Evolutionary conservation across 2,329 filamentous ascomycete genomes (phyloP).

Genomic region (Pyricularia pennisetigena): DNA sequence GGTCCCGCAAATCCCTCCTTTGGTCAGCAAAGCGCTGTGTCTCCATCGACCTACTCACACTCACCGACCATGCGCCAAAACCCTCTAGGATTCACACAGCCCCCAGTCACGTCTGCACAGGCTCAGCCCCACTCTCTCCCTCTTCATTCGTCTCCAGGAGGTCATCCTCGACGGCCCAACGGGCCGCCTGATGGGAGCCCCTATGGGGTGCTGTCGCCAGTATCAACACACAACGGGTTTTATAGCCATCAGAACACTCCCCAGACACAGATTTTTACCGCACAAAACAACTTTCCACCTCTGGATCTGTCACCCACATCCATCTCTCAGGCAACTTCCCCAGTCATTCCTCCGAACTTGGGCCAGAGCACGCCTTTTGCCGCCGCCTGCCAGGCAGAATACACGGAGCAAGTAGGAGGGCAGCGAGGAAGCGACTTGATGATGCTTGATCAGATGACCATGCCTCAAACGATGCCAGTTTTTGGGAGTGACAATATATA

Average conservation of each 20-base stretch:
- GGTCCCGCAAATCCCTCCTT: background rate
- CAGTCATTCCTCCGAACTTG: conserved; percentile 21
- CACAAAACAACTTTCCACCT: conserved; percentile 50
- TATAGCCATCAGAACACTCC: conserved; percentile 35
- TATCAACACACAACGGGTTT: conserved; percentile 34
- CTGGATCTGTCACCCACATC: conserved; percentile 51
- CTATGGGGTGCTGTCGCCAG: conserved; percentile 44
- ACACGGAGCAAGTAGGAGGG: conserved; percentile 25
- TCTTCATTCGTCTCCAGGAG: conserved; percentile 30
- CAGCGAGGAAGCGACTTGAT: conserved; percentile 41
- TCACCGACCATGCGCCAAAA: background rate
- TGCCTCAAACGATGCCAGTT: conserved; percentile 66
- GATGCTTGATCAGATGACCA: conserved; percentile 51
- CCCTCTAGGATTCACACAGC: conserved; percentile 24
- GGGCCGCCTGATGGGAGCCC: conserved; percentile 36
- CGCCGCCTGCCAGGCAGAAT: conserved; percentile 30
- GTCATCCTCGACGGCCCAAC: conserved; percentile 32
- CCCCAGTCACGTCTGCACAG: conserved; percentile 24
- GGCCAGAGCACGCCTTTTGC: conserved; percentile 24
- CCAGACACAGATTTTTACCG: conserved; percentile 41
- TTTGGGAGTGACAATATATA: conserved; percentile 73
- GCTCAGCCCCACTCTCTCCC: conserved; percentile 19
- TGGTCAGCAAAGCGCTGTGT: conserved; percentile 16
- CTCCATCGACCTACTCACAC: conserved; percentile 10
- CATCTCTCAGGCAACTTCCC: conserved; percentile 20